Evolutionary conservation across 805 yeast genomes (phyloP).

Genomic region (Wickerhamiella brachini): DNA sequence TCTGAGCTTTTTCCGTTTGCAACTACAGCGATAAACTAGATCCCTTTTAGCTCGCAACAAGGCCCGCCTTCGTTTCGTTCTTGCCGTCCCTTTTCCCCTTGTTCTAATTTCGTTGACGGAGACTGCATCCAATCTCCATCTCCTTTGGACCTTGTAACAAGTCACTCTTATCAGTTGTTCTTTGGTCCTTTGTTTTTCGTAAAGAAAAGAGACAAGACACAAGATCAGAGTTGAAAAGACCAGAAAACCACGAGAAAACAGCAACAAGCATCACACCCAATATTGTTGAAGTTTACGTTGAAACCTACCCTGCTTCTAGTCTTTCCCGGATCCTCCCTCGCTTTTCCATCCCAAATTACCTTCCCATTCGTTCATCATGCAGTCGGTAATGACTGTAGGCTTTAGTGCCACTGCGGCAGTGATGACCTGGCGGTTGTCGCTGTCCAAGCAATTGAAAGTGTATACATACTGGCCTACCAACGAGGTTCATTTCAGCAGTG

Average conservation of each 20-base stretch:
- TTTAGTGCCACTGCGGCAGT: conserved; percentile 19
- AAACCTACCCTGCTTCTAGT: not conserved
- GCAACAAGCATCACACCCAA: no score
- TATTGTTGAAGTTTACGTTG: no score
- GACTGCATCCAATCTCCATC: not conserved
- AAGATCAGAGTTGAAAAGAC: no score
- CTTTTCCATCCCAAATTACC: not conserved
- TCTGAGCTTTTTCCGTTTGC: no score
- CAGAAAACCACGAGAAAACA: no score
- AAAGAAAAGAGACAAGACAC: no score
- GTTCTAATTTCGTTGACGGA: not conserved
- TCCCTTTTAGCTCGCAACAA: no score
- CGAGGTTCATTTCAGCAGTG: conserved; percentile 11
- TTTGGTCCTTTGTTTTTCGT: no score
- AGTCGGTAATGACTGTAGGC: conserved; percentile 15
- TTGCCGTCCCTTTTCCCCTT: not conserved
- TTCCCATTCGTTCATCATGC: not conserved
- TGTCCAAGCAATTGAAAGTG: conserved; percentile 10
- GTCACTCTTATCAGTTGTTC: no score
- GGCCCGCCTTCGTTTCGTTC: no score
- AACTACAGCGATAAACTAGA: no score
- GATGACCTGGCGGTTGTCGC: conserved; percentile 17
- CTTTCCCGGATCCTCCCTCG: not conserved
- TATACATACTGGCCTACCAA: conserved; percentile 20
- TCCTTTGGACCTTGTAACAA: no score